A percentile compares a stretch with the other conserved stretches of the same genome.
phyloP scores from a whole-genome alignment of 1,284 basidiomycete genomes.

The Irpex rosettiformis region DNA sequence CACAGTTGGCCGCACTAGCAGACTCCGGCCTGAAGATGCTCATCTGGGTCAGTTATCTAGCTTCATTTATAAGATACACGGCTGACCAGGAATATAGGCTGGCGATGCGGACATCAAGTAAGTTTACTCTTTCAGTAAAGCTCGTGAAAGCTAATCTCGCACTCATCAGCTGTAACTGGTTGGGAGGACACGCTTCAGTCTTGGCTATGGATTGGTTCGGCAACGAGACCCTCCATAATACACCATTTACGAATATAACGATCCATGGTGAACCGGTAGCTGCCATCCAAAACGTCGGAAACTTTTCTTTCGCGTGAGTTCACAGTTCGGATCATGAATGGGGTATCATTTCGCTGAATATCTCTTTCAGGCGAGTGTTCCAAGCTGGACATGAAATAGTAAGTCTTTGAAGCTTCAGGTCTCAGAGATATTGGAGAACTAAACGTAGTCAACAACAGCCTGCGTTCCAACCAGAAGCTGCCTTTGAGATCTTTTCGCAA shows the following conservation, averaged over 20 bases:
- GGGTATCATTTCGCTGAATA: background rate
- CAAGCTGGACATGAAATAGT: slow-evolving; percentile 59
- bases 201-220: slow-evolving; percentile 65
- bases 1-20: slow-evolving; percentile 47
- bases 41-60: slow-evolving; percentile 46
- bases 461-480: slow-evolving; percentile 53
- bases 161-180: slow-evolving; percentile 56
- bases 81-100: slow-evolving; percentile 35
- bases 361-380: slow-evolving; percentile 42
- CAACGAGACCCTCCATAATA: slow-evolving; percentile 41
- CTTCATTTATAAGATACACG: background rate
- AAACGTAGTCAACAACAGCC: slow-evolving; percentile 34
- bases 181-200: slow-evolving; percentile 51
- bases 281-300: slow-evolving; percentile 59
- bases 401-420: slow-evolving; percentile 22
- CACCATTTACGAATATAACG: slow-evolving; percentile 57
- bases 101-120: slow-evolving; percentile 66
- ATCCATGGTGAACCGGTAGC: slow-evolving; percentile 47
- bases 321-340: background rate
- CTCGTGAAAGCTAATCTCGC: too few relatives aligned
- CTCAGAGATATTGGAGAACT: background rate
- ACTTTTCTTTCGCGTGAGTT: slow-evolving; percentile 59
- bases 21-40: slow-evolving; percentile 54
- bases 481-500: slow-evolving; percentile 56
- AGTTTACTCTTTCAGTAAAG: slow-evolving; percentile 13